Base-by-base conservation (phyloP, 2,329 filamentous ascomycete species). In the Fusarium miscanthi region DNA sequence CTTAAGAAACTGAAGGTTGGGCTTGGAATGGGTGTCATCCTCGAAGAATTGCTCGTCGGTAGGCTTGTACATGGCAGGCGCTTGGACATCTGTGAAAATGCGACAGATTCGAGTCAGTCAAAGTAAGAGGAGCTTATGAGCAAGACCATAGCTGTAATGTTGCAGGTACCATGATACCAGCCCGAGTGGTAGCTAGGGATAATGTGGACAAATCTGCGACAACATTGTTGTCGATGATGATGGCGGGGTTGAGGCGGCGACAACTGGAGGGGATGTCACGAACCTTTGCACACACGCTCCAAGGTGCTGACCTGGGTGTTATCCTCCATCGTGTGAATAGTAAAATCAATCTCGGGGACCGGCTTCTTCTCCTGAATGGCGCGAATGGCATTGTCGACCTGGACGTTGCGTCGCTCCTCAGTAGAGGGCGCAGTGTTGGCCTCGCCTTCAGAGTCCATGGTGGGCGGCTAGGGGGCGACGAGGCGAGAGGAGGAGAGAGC, bases 271-370 rank as follows among this genome's bases (percentile, higher is more conserved):
- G 58, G 54, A 69, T 77, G 63, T 73, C 48, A 80, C 83, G 73
- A 89, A 98, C 96, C 96, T 94, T 98, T 99, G 88, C 95, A 97
- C 70, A 99, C 96, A 82, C 96, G 90, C 85, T 99, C 96, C 81
- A 93, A 85, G 70, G 96, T 99, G 90, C 90, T 98, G 81, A 99
- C 96, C 85, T 97, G 94, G 59, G 90, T 91, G 80, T 94, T 94
- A 87, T 99, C 96, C 83, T 99, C 96, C 95, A 98, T 98, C 71
- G 93, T 96, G 84, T 99, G 96, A 80, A 99, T 91, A 63, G 94
- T 97, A 83, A 99, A 99, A 86, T 99, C 96, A 80, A 99, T 98
- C 87, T 98, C 95, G 65, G 96, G 96, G 56, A 97, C 88, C 60
- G 95, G 95, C 87, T 93, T 95, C 92, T 98, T 98, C 79, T 98